Percentiles rank a stretch among this genome's conserved stretches.
These are phyloP conservation scores for Dendrocalamus sinicus DNA, from an alignment of 176 grass and related monocot species.

Conservation along the genomic window DNA sequence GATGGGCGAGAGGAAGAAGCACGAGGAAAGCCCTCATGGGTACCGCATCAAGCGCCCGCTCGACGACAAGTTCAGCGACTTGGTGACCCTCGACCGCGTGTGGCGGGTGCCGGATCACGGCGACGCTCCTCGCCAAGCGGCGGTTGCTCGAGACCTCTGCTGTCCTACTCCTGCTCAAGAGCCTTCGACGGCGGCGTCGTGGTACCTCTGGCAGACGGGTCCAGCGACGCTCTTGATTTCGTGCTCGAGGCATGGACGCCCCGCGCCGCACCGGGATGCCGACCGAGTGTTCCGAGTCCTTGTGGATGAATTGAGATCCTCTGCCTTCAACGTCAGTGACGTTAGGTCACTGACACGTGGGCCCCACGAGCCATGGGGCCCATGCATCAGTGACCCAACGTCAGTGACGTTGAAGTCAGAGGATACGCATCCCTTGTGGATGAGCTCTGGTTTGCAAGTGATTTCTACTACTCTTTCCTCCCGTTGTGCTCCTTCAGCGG, in stretches of 20 bases:
- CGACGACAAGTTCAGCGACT: not conserved
- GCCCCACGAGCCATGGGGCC: no score
- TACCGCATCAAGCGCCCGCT: not conserved
- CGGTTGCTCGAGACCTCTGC: slow-evolving; percentile 45
- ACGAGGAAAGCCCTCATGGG: slow-evolving; percentile 3
- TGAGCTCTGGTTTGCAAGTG: slow-evolving; percentile 49
- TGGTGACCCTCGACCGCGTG: slow-evolving; percentile 34
- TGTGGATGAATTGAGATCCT: no score
- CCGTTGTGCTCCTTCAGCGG: slow-evolving; percentile 13
- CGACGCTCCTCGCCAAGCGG: not conserved
- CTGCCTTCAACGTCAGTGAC: no score
- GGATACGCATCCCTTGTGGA: no score
- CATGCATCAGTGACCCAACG: no score
- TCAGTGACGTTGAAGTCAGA: no score
- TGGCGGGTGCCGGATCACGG: slow-evolving; percentile 24
- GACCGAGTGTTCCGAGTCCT: slow-evolving; percentile 40
- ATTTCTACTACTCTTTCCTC: slow-evolving; percentile 46
- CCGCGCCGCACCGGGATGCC: not conserved
- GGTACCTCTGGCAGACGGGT: slow-evolving; percentile 31
- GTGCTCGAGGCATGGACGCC: slow-evolving; percentile 46
- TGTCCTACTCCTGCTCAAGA: slow-evolving; percentile 42
- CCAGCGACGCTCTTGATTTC: slow-evolving; percentile 32
- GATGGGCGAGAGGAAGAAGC: slow-evolving; percentile 26
- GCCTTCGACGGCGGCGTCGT: not conserved
- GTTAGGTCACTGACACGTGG: no score